Evolutionary conservation across 768 basidiomycete species (phyloP).

Genomic region (Clitopilus passeckerianus): DNA sequence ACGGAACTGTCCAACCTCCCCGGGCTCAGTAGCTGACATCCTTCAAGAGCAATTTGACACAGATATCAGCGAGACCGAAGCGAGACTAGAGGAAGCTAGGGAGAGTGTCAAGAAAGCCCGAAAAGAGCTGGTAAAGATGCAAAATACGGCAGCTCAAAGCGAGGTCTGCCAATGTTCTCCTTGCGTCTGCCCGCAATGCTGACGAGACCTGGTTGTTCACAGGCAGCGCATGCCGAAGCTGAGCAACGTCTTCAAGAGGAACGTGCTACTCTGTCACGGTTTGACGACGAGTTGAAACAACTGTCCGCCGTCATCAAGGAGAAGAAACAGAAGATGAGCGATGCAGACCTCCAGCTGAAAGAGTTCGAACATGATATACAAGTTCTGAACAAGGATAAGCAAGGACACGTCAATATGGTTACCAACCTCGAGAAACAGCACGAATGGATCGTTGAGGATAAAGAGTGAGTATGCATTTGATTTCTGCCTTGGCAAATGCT

Average conservation of each 20-base stretch:
- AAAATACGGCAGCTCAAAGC: constrained; percentile 37
- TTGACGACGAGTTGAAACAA: constrained; percentile 83
- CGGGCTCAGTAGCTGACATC: neutral
- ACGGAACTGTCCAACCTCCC: constrained; percentile 13
- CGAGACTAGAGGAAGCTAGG: constrained; percentile 34
- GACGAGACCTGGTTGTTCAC: neutral
- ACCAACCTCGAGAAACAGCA: constrained; percentile 74
- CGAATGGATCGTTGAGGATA: constrained; percentile 87
- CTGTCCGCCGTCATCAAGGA: constrained; percentile 79
- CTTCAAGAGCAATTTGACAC: constrained; percentile 74
- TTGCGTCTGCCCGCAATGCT: neutral
- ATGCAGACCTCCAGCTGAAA: constrained; percentile 62
- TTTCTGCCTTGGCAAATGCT: neutral
- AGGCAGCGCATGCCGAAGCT: constrained; percentile 60
- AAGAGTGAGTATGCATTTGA: constrained; percentile 52
- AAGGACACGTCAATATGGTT: constrained; percentile 44
- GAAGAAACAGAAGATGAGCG: constrained; percentile 66
- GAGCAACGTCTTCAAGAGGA: constrained; percentile 77
- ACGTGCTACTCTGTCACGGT: constrained; percentile 80
- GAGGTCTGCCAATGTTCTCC: constrained; percentile 31
- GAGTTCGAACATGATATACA: constrained; percentile 69
- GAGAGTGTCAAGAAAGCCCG: constrained; percentile 47
- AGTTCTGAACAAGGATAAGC: constrained; percentile 59
- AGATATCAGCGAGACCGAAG: constrained; percentile 57
- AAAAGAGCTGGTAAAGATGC: constrained; percentile 59